Base-by-base conservation (phyloP, 805 yeast genomes). In the Barnettozyma pratensis region DNA sequence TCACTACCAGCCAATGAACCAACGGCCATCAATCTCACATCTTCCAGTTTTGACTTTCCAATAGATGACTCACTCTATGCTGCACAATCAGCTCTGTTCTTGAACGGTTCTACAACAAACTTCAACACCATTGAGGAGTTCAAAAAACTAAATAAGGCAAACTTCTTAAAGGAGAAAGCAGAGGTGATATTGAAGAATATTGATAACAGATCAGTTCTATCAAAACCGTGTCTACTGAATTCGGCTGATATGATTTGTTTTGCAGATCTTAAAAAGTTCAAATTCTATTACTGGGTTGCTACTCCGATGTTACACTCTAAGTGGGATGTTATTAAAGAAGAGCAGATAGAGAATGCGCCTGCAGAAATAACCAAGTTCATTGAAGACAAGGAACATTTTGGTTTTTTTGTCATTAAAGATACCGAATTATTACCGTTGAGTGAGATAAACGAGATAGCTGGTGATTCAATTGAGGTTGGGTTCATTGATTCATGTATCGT, bases 71-170 rank as follows among this genome's bases (percentile, higher is more conserved):
- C 53, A 0, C 14, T 50, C 28, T 52, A 56, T 19, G 59, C 67
- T 2, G 14, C 45, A 4, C 49, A 51, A 2, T 59, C 68, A 0
- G 59, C 53, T 1, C 42, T 57, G 2, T 45, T 47, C n/a, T 28
- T 57, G 3, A 62, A 69, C 1, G 87, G 86, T 1, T 45, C 53
- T 25, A 53, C 82, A 26, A 59, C 67, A 40, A 90, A 90, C 62
- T 78, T 81, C 41, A 94, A 94, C 65, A 88, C 96, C 0, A 71
- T 90, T 34, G 97, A 92, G 55, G 90, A 87, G 54, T 94, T 94
- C 68, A 88, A 85, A 59, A 65, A 64, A 19, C 56, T 80, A 0
- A 85, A 88, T 59, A 94, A 92, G 65, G 71, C 73, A 27, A 63
- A 67, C 5, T 73, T 85, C 48, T 58, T 91, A n/a, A 66, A 67